These are phyloP conservation scores for Aechmea fasciata DNA, from an alignment of 176 grass and related monocot species.

Conservation along the genomic window DNA sequence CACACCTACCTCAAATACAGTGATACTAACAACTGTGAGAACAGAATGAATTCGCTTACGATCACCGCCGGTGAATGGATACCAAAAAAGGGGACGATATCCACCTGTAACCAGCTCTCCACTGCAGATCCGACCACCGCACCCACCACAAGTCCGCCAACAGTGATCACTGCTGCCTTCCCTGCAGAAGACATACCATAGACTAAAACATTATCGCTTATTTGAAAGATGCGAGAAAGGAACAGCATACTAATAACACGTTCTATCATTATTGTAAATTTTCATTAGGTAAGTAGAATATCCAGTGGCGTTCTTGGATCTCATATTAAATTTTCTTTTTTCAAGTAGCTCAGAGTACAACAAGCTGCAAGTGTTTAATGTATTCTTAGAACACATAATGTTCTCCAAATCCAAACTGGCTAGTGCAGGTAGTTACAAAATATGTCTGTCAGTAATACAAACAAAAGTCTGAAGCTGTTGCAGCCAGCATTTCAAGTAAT, in stretches of 20 bases:
- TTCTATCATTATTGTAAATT: too few relatives aligned
- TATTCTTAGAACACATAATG: too few relatives aligned
- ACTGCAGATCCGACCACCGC: constrained; percentile 62
- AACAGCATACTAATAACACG: constrained; percentile 9
- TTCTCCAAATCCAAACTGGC: too few relatives aligned
- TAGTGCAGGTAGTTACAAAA: too few relatives aligned
- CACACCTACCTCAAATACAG: constrained; percentile 69
- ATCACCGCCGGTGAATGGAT: constrained; percentile 80
- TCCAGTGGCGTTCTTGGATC: too few relatives aligned
- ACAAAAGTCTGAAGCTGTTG: too few relatives aligned
- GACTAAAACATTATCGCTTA: too few relatives aligned
- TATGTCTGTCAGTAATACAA: too few relatives aligned
- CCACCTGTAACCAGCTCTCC: constrained; percentile 90
- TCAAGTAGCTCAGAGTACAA: too few relatives aligned
- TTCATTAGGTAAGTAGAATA: too few relatives aligned
- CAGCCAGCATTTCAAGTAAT: not conserved
- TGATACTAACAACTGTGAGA: constrained; percentile 73
- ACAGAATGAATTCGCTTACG: constrained; percentile 90
- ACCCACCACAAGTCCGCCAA: constrained; percentile 62
- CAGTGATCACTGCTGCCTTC: constrained; percentile 71
- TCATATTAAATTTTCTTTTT: too few relatives aligned
- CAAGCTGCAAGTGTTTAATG: too few relatives aligned
- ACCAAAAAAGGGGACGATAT: constrained; percentile 74
- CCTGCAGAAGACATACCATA: constrained; percentile 45
- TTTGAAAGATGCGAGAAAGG: constrained; percentile 20